phyloP scores from a whole-genome alignment of 768 basidiomycete species.

The Chlorophyllum brunneum region DNA sequence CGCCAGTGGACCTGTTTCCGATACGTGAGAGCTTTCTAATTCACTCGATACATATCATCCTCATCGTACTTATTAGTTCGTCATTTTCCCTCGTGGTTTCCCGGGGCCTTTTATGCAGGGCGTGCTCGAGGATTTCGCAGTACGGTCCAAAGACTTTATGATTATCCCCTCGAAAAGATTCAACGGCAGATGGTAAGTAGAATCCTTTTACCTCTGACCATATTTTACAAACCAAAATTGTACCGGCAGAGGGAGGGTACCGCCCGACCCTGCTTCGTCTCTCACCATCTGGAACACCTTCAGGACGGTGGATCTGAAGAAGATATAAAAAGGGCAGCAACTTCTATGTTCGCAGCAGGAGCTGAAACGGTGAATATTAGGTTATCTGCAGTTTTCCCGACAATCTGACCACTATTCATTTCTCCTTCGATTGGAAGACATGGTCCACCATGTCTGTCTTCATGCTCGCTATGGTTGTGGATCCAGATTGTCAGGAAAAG shows the following conservation, averaged over 20 bases:
- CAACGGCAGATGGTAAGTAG: slow-evolving; percentile 8
- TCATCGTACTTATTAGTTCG: background rate
- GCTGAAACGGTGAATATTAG: background rate
- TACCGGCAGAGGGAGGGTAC: slow-evolving; percentile 20
- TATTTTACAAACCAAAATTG: background rate
- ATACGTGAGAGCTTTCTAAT: background rate
- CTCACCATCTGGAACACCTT: slow-evolving; percentile 45
- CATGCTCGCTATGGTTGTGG: slow-evolving; percentile 34
- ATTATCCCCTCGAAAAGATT: slow-evolving; percentile 11
- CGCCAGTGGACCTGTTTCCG: slow-evolving; percentile 7
- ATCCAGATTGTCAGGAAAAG: slow-evolving; percentile 30
- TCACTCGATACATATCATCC: background rate
- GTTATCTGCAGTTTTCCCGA: background rate
- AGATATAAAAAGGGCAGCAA: background rate
- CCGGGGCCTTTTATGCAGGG: background rate
- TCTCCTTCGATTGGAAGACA: slow-evolving; percentile 23
- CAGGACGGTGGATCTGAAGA: background rate
- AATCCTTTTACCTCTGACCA: background rate
- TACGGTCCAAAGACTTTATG: background rate
- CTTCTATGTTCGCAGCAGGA: background rate
- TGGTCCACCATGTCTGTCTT: slow-evolving; percentile 28
- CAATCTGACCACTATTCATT: background rate
- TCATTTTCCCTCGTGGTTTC: slow-evolving; percentile 9
- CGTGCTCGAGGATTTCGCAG: background rate
- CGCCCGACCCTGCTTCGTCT: slow-evolving; percentile 38